Evolutionary conservation across 2,329 filamentous ascomycete species (phyloP).

Genomic region (Fusarium sp.): DNA sequence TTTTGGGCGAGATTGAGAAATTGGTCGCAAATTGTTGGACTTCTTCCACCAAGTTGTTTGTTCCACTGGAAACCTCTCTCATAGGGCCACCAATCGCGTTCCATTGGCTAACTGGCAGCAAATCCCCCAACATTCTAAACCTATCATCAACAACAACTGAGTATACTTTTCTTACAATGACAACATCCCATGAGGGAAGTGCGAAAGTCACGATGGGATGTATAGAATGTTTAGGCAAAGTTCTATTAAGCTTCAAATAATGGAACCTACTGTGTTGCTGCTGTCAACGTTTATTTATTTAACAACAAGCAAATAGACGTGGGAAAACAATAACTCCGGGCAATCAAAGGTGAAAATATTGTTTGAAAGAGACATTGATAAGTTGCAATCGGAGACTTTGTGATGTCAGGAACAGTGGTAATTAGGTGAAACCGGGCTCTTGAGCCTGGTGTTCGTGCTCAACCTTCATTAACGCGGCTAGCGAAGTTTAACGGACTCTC

Average conservation of each 20-base stretch:
- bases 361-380: background rate
- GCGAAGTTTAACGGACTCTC: background rate
- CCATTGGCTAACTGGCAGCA: too few species aligned
- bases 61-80: fast-evolving
- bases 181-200: background rate
- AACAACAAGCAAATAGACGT: too few species aligned
- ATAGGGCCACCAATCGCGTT: too few species aligned
- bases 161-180: background rate
- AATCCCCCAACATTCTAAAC: too few species aligned
- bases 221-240: background rate
- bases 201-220: background rate
- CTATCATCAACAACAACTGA: background rate
- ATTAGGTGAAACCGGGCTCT: background rate
- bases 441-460: background rate
- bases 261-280: too few species aligned
- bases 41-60: too few species aligned
- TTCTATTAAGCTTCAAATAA: background rate
- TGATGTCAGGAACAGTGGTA: background rate
- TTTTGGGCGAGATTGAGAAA: background rate
- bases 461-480: too few species aligned
- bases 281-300: too few species aligned
- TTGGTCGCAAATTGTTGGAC: background rate
- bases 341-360: too few species aligned
- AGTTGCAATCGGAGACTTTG: background rate
- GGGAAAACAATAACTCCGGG: background rate